Evolutionary conservation across 2,329 filamentous ascomycete species (phyloP).

Genomic region (Paracoccidioides lutzii): DNA sequence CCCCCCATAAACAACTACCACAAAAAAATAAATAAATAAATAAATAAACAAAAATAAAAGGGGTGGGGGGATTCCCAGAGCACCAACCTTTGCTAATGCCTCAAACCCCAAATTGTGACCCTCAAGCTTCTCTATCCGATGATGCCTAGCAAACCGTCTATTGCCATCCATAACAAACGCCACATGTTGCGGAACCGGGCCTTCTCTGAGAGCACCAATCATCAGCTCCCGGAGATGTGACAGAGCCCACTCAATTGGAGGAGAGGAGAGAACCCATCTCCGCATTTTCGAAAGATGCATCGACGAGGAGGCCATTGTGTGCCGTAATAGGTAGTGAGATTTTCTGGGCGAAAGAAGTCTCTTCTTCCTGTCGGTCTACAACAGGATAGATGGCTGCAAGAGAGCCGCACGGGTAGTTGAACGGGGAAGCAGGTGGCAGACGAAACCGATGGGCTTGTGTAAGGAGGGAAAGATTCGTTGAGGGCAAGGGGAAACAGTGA

Average conservation of each 20-base stretch:
- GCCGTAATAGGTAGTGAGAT: background rate
- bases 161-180: conserved; percentile 99
- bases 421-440: no score
- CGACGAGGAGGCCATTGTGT: conserved; percentile 32
- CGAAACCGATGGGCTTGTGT: no score
- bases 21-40: background rate
- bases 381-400: background rate
- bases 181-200: conserved; percentile 84
- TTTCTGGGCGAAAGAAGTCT: background rate
- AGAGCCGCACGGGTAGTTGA: no score
- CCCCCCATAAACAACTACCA: background rate
- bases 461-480: no score
- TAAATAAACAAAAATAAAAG: background rate
- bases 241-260: conserved; percentile 82
- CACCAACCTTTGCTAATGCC: conserved; percentile 66
- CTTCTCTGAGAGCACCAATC: conserved; percentile 78
- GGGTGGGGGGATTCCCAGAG: no score
- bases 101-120: conserved; percentile 94
- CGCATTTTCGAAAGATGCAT: conserved; percentile 49
- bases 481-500: no score
- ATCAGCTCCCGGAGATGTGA: conserved; percentile 67
- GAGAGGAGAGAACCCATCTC: conserved; percentile 73
- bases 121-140: conserved; percentile 91
- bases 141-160: conserved; percentile 74
- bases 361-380: background rate